Evolutionary conservation across 148 eudicot genomes (phyloP), one percentile per base, ranked within the genome.

Genomic region (Polygonum aviculare): DNA sequence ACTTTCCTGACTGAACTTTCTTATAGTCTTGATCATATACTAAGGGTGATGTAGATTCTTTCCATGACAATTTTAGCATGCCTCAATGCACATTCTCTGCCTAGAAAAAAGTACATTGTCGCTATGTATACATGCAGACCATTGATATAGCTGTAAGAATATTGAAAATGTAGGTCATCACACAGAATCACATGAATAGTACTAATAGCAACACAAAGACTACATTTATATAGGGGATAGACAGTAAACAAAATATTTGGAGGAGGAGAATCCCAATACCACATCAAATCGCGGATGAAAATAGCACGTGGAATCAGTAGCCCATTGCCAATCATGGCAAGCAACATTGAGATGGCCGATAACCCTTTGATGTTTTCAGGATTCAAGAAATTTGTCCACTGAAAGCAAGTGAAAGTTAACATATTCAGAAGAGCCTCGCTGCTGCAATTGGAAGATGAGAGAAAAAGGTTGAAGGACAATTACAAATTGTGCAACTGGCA

Each of bases 401-500:
- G 90, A 47, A 82, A 63, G 80, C 62, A 41, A 84, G 80, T 21
- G 22, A 77, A 39, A 35, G n/a, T 55, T 33, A 33, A 49, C n/a
- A 86, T 51, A 54, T 19, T 75, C n/a, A 71, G 51, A 21, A 65
- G 51, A 21, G 55, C 33, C 21, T 73, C 52, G 21, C 33, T 72
- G 47, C 9, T 44, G 16, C 7, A 7, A 45, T 62, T 3, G 22
- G 5, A 22, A 33, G 75, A 73, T 12, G 73, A 72, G 60, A 35
- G 52, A 22, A 47, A 35, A 36, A 18, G 45, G 79, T 55, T 15
- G 35, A 19, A 55, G 41, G 26, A 35, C 4, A 62, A 50, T 76
- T 86, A 93, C 99, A 90, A 88, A 88, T 86, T 95, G 99, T 19
- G 99, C 85, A 76, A 95, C 77, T 33, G 96, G 96, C 99, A 95